phyloP scores from a whole-genome alignment of 1,284 basidiomycete species.

The Ceratobasidium sp. region DNA sequence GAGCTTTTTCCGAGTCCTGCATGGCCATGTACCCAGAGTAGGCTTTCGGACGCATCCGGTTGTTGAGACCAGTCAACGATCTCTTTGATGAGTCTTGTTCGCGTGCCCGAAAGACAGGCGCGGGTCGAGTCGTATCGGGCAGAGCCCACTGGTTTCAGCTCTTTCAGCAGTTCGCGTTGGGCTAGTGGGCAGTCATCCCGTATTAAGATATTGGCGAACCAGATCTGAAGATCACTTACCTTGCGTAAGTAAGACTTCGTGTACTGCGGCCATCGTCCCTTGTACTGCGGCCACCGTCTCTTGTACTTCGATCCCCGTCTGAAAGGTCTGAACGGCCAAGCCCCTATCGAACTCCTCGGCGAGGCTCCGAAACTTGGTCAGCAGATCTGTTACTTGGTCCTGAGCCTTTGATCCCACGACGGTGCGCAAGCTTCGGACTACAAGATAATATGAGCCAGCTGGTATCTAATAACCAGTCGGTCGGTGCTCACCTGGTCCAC shows the following conservation, averaged over 20 bases:
- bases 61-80: background rate
- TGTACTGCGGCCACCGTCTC: too few relatives aligned
- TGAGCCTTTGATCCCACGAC: background rate
- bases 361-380: background rate
- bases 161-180: background rate
- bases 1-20: constrained; percentile 39
- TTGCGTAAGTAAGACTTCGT: too few relatives aligned
- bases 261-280: background rate
- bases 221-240: too few relatives aligned
- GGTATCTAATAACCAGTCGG: background rate
- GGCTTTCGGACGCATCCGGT: background rate
- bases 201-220: background rate
- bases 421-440: background rate
- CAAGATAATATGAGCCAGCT: background rate
- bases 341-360: background rate
- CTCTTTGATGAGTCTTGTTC: background rate
- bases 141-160: background rate
- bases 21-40: constrained; percentile 33
- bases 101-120: constrained; percentile 7
- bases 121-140: background rate
- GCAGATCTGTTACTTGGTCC: background rate
- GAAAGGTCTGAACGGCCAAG: background rate
- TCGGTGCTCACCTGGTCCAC: background rate
- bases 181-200: background rate
- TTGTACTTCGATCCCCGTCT: background rate